phyloP scores from a whole-genome alignment of 257 asterid species.

The Jaltomata sinuosa region DNA sequence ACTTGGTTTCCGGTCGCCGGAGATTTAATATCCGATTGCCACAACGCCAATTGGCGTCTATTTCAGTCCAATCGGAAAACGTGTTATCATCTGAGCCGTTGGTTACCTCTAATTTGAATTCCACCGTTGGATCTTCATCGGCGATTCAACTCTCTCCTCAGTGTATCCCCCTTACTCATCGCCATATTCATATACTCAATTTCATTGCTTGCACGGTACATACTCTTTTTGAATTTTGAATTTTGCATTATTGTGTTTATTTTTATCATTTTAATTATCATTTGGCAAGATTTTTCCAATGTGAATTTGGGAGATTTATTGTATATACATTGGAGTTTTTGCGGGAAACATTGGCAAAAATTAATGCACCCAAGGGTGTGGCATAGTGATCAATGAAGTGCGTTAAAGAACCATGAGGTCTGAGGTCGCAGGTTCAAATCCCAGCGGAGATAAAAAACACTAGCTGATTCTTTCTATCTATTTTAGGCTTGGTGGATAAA shows the following conservation, averaged over 20 bases:
- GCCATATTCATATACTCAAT: slow-evolving; percentile 60
- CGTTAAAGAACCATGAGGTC: no score
- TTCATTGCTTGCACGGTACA: slow-evolving; percentile 74
- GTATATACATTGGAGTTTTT: neutral
- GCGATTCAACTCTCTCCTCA: slow-evolving; percentile 23
- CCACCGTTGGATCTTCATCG: slow-evolving; percentile 39
- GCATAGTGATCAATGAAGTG: no score
- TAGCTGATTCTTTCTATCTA: no score
- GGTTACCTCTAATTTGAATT: slow-evolving; percentile 27
- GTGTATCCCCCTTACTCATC: slow-evolving; percentile 42
- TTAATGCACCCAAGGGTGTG: no score
- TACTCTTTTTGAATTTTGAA: neutral
- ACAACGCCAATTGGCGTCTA: slow-evolving; percentile 27
- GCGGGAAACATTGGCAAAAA: no score
- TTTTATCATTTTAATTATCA: neutral
- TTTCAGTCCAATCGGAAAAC: slow-evolving; percentile 24
- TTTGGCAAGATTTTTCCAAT: neutral
- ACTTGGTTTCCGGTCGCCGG: slow-evolving; percentile 11
- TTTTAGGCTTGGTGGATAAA: no score
- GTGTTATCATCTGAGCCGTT: slow-evolving; percentile 25
- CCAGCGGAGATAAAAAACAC: no score
- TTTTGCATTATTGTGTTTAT: neutral
- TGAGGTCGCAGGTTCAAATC: no score
- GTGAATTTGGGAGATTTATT: neutral
- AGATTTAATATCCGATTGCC: slow-evolving; percentile 23